phyloP scores from a whole-genome alignment of 352 stramenopile genomes.

The Globisporangium perplexum region DNA sequence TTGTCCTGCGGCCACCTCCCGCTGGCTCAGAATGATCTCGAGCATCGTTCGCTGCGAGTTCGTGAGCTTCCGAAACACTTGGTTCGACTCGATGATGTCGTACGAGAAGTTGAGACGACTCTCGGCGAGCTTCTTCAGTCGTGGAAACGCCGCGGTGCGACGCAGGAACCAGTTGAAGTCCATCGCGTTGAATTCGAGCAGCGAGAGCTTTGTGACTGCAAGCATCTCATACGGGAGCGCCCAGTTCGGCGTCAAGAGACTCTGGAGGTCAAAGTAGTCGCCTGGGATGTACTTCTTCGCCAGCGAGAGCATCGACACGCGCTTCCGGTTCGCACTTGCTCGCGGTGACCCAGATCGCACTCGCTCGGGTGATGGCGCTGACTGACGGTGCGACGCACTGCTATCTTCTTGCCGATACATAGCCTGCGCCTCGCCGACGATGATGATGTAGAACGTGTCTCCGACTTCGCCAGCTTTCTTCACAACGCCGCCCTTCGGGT shows the following conservation, averaged over 20 bases:
- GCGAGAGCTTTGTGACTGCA: constrained; percentile 57
- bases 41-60: constrained; percentile 80
- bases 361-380: constrained; percentile 6
- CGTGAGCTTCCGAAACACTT: constrained; percentile 77
- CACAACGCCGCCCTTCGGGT: constrained; percentile 46
- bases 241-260: constrained; percentile 67
- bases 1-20: constrained; percentile 53
- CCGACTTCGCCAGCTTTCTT: constrained; percentile 41
- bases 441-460: constrained; percentile 81
- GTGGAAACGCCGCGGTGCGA: constrained; percentile 57
- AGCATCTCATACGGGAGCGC: constrained; percentile 58
- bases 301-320: constrained; percentile 53
- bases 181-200: constrained; percentile 72
- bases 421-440: constrained; percentile 62
- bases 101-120: constrained; percentile 79
- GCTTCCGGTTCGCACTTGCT: constrained; percentile 27
- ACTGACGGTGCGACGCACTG: neutral
- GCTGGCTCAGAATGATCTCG: constrained; percentile 69
- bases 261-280: constrained; percentile 88
- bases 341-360: constrained; percentile 10
- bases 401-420: constrained; percentile 29
- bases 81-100: constrained; percentile 74
- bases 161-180: constrained; percentile 87
- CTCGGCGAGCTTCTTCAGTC: constrained; percentile 67
- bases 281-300: constrained; percentile 78